A percentile compares a stretch with the other conserved stretches of the same genome.
Conservation (phyloP, 768 basidiomycete genomes). For the Coprinellus micaceus region DNA sequence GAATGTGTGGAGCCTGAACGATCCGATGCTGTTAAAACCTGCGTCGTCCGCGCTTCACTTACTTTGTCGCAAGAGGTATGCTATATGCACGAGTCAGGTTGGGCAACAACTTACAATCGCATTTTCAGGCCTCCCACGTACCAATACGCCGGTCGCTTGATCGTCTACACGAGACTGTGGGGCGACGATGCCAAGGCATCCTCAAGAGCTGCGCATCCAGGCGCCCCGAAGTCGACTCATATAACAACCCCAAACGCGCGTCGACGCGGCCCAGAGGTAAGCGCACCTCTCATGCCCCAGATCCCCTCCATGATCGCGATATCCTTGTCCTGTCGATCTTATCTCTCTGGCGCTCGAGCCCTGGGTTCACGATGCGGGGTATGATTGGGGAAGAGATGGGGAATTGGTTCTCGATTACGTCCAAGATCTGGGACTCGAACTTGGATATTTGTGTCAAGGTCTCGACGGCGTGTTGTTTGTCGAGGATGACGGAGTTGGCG, state of each 20-base stretch:
- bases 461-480: slow-evolving; percentile 49
- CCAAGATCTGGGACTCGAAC: slow-evolving; percentile 60
- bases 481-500: slow-evolving; percentile 39
- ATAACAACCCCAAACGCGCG: slow-evolving; percentile 50
- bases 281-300: slow-evolving; percentile 37
- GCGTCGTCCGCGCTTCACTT: slow-evolving; percentile 69
- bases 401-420: slow-evolving; percentile 43
- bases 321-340: slow-evolving; percentile 67
- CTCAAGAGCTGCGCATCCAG: slow-evolving; percentile 52
- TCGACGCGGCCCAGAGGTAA: slow-evolving; percentile 59
- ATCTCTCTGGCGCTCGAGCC: slow-evolving; percentile 60
- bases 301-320: slow-evolving; percentile 66
- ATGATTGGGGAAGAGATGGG: slow-evolving; percentile 38
- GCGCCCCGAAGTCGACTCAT: slow-evolving; percentile 59
- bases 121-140: slow-evolving; percentile 45
- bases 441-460: slow-evolving; percentile 65
- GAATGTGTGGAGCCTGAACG: slow-evolving; percentile 72
- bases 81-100: background rate
- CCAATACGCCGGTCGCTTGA: slow-evolving; percentile 54
- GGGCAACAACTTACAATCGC: no score
- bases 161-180: slow-evolving; percentile 43
- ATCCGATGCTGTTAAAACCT: slow-evolving; percentile 77
- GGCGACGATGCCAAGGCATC: no score
- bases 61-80: slow-evolving; percentile 65
- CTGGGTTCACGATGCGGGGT: slow-evolving; percentile 50